These are phyloP conservation scores for Cladosporium oxysporum DNA, from an alignment of 2,329 filamentous ascomycete genomes.

Conservation along the genomic window DNA sequence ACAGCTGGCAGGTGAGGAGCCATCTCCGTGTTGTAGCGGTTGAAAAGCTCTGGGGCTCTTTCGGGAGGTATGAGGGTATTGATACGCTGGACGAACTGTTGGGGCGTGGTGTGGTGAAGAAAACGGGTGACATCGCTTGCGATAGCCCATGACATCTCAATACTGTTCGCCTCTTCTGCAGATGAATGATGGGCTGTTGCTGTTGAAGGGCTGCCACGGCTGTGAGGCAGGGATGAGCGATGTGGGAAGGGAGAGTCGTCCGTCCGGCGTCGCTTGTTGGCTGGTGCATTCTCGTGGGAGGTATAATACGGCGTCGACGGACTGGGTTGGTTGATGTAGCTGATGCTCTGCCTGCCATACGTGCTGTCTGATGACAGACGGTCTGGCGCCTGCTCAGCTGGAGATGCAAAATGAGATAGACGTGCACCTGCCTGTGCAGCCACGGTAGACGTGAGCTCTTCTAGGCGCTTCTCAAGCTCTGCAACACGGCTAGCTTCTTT, in stretches of 20 bases:
- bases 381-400: not conserved
- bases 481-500: conserved; percentile 88
- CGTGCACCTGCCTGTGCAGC: conserved; percentile 11
- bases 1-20: conserved; percentile 59
- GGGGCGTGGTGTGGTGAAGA: conserved; percentile 30
- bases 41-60: conserved; percentile 57
- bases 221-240: conserved; percentile 2
- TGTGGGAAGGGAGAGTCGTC: conserved; percentile 24
- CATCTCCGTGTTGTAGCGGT: conserved; percentile 57
- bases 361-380: not conserved
- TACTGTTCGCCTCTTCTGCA: conserved; percentile 15
- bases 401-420: conserved; percentile 10
- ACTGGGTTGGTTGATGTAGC: conserved; percentile 6
- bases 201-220: conserved; percentile 10
- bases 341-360: conserved; percentile 16
- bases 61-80: conserved; percentile 54
- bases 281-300: conserved; percentile 1
- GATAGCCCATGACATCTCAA: conserved; percentile 24
- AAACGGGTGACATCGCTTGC: conserved; percentile 28
- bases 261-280: conserved; percentile 30
- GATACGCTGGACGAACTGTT: conserved; percentile 38
- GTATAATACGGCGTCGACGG: not conserved
- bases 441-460: conserved; percentile 74
- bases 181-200: conserved; percentile 13
- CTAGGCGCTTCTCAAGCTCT: conserved; percentile 90